Base-by-base conservation (phyloP, 495 filamentous ascomycete species). In the Tuber melanosporum region DNA sequence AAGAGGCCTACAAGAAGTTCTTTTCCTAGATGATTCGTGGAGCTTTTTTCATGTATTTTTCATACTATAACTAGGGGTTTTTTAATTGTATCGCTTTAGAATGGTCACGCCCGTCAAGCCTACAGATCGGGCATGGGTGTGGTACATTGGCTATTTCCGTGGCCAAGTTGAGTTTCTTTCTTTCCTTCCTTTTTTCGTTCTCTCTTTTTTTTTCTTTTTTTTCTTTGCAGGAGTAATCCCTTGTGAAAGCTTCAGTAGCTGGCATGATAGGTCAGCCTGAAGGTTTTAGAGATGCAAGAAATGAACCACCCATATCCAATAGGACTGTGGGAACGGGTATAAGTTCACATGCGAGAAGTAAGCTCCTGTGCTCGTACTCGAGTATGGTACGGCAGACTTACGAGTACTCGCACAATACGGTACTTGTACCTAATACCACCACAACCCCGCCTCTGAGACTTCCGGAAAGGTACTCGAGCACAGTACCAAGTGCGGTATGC, bases 1-100 rank as follows among this genome's bases (percentile, higher is more conserved):
- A 93, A 87, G 92, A 90, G 46, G 92, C 91, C 43, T 95, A 93
- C 83, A 90, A 90, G 86, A 97, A 94, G 87, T 94, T 94, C 86
- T 98, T 98, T 82, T 83, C 70, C 26, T 81, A 81, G 79, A 80
- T 36, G 46, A 66, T 36, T 52, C 22, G 46, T 39, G 43, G 73
- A 75, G 71, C 70, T 80, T 32, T 42, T 70, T 73, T 52, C 43
- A 74, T 44, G 46, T 44, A 47, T 77, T 46, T 73, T 70, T 46
- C 72, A 42, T 46, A 49, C 22, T 45, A 20, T 43, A 70, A 57
- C 57, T 66, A 12, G 57, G n/a, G 57, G n/a, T 17, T 66, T 66
- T 66, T 66, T 66, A 66, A 66, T 66, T 66, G n/a, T 66, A 66
- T 66, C 57, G 57, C 57, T 66, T 66, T 66, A 66, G 57, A 66